A percentile compares a stretch with the other conserved stretches of the same genome.
Evolutionary conservation across 306 rosid genomes (phyloP).

Genomic region (Pterocarpus santalinus): DNA sequence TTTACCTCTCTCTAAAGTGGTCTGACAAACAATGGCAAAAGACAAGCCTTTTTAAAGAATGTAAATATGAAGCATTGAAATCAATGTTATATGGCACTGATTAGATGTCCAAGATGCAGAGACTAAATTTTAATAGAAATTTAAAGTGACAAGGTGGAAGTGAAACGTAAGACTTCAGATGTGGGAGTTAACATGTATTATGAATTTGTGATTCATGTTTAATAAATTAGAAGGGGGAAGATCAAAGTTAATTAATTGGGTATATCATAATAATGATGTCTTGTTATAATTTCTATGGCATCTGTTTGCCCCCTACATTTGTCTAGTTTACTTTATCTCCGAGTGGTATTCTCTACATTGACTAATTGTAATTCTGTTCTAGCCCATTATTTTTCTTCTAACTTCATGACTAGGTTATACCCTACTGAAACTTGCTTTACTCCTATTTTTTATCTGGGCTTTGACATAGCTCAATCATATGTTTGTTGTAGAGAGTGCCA

Average conservation of each 20-base stretch:
- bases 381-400: constrained; percentile 33
- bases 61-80: constrained; percentile 27
- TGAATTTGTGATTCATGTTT: background rate
- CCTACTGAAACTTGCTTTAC: constrained; percentile 45
- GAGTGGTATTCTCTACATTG: constrained; percentile 35
- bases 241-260: constrained; percentile 1
- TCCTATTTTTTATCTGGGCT: constrained; percentile 54
- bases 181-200: constrained; percentile 6
- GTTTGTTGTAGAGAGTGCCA: constrained; percentile 78
- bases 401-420: constrained; percentile 28
- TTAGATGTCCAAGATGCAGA: constrained; percentile 13
- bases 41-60: constrained; percentile 8
- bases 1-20: background rate
- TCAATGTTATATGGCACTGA: constrained; percentile 14
- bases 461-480: constrained; percentile 61
- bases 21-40: constrained; percentile 37
- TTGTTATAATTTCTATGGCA: constrained; percentile 21
- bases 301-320: background rate
- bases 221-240: background rate
- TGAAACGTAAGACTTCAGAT: constrained; percentile 13
- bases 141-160: constrained; percentile 14
- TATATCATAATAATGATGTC: background rate
- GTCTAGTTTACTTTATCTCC: constrained; percentile 19
- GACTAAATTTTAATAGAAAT: constrained; percentile 21
- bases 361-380: constrained; percentile 23